Conservation (phyloP, 495 filamentous ascomycete species). For the Mytilinidion resinicola region DNA sequence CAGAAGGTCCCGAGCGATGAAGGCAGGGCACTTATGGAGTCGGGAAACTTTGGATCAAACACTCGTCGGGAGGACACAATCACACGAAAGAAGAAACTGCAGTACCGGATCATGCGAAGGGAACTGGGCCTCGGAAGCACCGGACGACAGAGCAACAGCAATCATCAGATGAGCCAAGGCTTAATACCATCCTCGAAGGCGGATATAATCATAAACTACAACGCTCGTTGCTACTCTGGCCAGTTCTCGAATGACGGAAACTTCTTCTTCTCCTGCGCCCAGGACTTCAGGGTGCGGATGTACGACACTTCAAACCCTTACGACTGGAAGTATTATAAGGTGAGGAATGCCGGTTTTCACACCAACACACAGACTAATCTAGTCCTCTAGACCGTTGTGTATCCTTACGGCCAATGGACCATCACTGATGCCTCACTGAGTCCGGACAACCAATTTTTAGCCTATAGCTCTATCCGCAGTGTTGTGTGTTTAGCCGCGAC, state of each 20-base stretch:
- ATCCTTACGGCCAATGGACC: conserved; percentile 87
- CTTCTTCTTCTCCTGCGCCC: conserved; percentile 92
- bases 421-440: conserved; percentile 90
- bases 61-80: conserved; percentile 45
- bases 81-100: conserved; percentile 54
- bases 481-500: conserved; percentile 81
- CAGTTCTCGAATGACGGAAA: conserved; percentile 96
- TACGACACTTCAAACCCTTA: conserved; percentile 97
- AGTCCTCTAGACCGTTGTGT: conserved; percentile 55
- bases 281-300: conserved; percentile 91
- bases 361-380: not conserved
- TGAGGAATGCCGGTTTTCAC: not conserved
- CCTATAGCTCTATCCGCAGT: conserved; percentile 77
- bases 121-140: conserved; percentile 62
- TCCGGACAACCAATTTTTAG: conserved; percentile 85
- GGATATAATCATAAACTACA: conserved; percentile 83
- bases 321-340: conserved; percentile 90
- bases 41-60: conserved; percentile 67
- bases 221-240: conserved; percentile 81
- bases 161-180: conserved; percentile 53
- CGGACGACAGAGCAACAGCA: conserved; percentile 48
- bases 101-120: conserved; percentile 65
- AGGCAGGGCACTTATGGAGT: conserved; percentile 69
- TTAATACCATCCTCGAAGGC: conserved; percentile 61
- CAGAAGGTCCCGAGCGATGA: conserved; percentile 73